These are phyloP conservation scores for Peronospora farinosa DNA, from an alignment of 352 stramenopile genomes.

Conservation along the genomic window DNA sequence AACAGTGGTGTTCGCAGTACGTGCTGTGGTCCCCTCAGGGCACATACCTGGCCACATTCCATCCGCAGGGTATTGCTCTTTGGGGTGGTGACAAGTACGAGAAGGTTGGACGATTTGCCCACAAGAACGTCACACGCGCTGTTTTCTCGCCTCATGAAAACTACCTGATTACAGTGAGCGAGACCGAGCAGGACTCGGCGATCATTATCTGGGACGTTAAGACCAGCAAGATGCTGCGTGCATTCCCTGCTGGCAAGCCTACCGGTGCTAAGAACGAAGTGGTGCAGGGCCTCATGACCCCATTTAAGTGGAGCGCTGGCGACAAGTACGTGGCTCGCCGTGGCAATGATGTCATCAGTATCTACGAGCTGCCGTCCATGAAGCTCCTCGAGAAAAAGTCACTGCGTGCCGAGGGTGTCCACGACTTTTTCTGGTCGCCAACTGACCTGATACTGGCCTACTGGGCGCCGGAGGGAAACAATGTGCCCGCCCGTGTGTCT, in stretches of 20 bases:
- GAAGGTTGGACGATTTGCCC: constrained; percentile 94
- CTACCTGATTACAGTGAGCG: constrained; percentile 96
- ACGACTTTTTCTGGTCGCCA: constrained; percentile 97
- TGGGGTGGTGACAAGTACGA: constrained; percentile 96
- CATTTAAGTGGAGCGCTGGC: constrained; percentile 95
- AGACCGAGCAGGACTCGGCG: constrained; percentile 87
- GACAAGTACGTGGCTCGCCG: constrained; percentile 94
- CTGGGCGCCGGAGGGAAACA: constrained; percentile 93
- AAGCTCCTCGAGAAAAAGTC: constrained; percentile 97
- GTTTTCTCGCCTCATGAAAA: constrained; percentile 95
- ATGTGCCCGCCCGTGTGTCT: constrained; percentile 94
- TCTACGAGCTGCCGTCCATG: constrained; percentile 96
- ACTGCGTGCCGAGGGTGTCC: constrained; percentile 90
- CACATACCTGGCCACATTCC: constrained; percentile 97
- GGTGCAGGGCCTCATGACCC: constrained; percentile 73
- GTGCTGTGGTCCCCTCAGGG: constrained; percentile 96
- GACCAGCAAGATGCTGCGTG: constrained; percentile 79
- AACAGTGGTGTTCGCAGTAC: constrained; percentile 97
- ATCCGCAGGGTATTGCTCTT: constrained; percentile 94
- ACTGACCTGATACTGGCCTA: constrained; percentile 93
- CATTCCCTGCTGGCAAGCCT: constrained; percentile 77
- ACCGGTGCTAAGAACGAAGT: constrained; percentile 66
- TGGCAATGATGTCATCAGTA: constrained; percentile 86
- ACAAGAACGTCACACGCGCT: constrained; percentile 92
- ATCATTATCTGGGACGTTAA: constrained; percentile 97